Base-by-base conservation (phyloP, 345 rosid species). In the Moringa oleifera region DNA sequence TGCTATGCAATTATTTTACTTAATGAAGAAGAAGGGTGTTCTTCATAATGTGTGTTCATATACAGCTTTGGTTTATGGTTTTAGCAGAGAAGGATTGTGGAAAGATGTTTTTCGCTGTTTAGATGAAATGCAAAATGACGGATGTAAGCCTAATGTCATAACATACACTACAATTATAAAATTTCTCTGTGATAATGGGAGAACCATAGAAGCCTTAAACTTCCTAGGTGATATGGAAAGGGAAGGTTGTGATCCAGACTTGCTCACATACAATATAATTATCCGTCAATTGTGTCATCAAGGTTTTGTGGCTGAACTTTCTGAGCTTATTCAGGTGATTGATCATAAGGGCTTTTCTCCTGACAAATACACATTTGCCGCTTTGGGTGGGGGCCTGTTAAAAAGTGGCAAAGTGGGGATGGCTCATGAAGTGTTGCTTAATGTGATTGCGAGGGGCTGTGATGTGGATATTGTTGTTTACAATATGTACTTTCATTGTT, bases 11-110 rank as follows among this genome's bases (percentile, higher is more conserved):
- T 47, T 79, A 36, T 64, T 70, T 20, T 70, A 37, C 51, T 73
- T 52, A 47, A 68, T 79, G 73, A 76, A 61, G 71, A 76, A 67
- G 75, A 73, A 57, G 36, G 80, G 83, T 25, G 7, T 70, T 64
- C 51, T 61, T 25, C 55, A 52, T 18, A 68, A 72, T 55, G 76
- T 58, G 18, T 73, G 78, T 47, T 79, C 80, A 0, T 79, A 70
- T 61, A 73, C 80, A 6, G 80, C 78, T 65, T 65, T 79, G 65
- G 62, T 76, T 64, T 76, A 76, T 65, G 83, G 83, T 18, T 70
- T 79, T 59, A 22, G 66, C 55, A 70, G 56, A 66, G 80, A 70
- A 61, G 78, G 80, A 15, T 60, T 21, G 18, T 24, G 28, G 69
- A 65, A 67, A 2, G 67, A 68, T 50, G 78, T 72, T 15, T 70